Evolutionary conservation across 2,329 filamentous ascomycete species (phyloP).

Genomic region (Keithomyces neogunnii): DNA sequence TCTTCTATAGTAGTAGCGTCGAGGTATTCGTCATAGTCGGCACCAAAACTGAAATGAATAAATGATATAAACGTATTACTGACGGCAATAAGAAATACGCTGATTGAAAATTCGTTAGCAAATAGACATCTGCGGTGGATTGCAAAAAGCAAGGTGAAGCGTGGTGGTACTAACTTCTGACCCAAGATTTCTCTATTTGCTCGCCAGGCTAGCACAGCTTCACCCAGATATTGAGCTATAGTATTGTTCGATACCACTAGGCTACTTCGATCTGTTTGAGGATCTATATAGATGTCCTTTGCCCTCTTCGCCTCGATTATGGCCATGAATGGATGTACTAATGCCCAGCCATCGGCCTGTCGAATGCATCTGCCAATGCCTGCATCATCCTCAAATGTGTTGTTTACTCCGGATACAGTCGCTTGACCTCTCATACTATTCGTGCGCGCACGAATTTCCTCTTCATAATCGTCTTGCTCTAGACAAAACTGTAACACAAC

Average conservation of each 20-base stretch:
- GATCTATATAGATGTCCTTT: not conserved
- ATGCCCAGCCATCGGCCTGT: not conserved
- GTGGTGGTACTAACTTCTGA: not conserved
- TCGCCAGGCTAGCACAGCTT: conserved; percentile 1
- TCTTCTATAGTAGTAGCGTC: not conserved
- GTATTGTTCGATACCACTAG: not conserved
- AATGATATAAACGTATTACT: not conserved
- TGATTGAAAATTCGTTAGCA: not conserved
- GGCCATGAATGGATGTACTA: not conserved
- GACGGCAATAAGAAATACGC: not conserved
- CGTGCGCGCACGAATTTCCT: not conserved
- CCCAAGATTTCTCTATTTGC: not conserved
- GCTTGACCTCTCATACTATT: not conserved
- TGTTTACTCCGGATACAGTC: not conserved
- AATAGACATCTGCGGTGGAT: not conserved
- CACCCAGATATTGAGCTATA: not conserved
- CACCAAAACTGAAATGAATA: not conserved
- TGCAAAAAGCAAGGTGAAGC: not conserved
- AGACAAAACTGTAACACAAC: not conserved
- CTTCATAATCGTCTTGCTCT: not conserved
- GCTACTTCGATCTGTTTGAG: not conserved
- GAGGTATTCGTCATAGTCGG: not conserved
- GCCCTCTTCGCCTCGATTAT: not conserved
- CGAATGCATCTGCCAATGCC: not conserved
- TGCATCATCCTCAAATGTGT: not conserved